These are phyloP conservation scores for Beauveria sp. DNA, from an alignment of 2,329 filamentous ascomycete genomes.

Conservation along the genomic window DNA sequence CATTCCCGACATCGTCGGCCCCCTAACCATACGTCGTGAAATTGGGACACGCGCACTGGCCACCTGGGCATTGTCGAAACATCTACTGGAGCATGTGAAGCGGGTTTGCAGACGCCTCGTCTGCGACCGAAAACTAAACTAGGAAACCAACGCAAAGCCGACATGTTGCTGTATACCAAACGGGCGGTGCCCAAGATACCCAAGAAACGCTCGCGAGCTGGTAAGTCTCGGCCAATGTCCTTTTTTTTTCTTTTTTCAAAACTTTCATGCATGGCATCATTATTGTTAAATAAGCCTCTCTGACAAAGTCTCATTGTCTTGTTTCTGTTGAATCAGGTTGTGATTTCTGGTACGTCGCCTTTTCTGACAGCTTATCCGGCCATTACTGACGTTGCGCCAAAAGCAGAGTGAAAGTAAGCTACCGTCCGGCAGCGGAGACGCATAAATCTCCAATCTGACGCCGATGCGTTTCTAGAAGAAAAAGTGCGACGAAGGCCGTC, in stretches of 20 bases:
- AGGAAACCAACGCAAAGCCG: not conserved
- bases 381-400: conserved; percentile 13
- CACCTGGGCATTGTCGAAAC: too few relatives aligned
- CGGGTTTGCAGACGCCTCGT: conserved; percentile 1
- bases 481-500: conserved; percentile 50
- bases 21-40: too few relatives aligned
- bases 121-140: not conserved
- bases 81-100: not conserved
- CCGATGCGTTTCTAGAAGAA: conserved; percentile 38
- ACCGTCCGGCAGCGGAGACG: not conserved
- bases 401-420: conserved; percentile 47
- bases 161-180: conserved; percentile 46
- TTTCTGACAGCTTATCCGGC: not conserved
- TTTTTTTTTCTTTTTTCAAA: too few relatives aligned
- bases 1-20: too few relatives aligned
- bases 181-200: conserved; percentile 44
- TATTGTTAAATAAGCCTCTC: not conserved
- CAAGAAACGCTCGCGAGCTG: conserved; percentile 45
- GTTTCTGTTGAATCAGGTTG: conserved; percentile 32
- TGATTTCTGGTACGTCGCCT: conserved; percentile 39
- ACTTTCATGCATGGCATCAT: not conserved
- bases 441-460: too few relatives aligned
- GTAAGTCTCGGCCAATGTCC: conserved; percentile 29
- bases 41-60: too few relatives aligned
- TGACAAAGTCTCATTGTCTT: not conserved